Evolutionary conservation across 169 alveolate genomes (phyloP).

Genomic region (Eimeria necatrix): DNA sequence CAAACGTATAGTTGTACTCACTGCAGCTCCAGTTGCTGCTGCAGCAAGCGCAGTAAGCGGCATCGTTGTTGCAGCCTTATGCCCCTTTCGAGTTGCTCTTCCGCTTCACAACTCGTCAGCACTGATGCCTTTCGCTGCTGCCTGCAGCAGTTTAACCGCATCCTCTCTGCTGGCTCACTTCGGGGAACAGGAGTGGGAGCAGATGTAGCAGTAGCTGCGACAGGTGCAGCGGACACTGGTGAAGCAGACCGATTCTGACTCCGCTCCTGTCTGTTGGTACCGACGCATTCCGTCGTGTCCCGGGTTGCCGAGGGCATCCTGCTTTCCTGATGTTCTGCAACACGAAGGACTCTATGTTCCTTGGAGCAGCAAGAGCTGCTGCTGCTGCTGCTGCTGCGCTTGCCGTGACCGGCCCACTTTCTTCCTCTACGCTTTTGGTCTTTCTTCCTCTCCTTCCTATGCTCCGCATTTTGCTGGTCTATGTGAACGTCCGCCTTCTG

Average conservation of each 20-base stretch:
- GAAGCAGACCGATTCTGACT: background rate
- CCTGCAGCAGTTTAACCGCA: background rate
- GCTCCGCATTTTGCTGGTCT: background rate
- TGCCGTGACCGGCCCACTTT: background rate
- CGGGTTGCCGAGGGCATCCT: no score
- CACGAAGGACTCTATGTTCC: no score
- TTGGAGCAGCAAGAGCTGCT: background rate
- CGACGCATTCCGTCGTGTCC: no score
- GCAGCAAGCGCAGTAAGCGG: slow-evolving; percentile 47
- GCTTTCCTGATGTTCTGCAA: no score
- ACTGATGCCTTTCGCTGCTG: background rate
- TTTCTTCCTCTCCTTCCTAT: background rate
- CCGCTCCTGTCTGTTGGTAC: no score
- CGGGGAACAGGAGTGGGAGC: background rate
- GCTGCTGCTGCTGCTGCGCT: slow-evolving; percentile 32
- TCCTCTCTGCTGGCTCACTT: background rate
- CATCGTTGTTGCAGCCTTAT: slow-evolving; percentile 32
- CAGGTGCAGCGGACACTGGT: background rate
- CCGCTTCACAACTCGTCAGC: background rate
- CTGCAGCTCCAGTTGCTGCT: slow-evolving; percentile 55
- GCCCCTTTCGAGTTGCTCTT: slow-evolving; percentile 14
- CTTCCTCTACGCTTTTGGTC: background rate
- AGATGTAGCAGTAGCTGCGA: background rate
- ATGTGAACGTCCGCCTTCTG: background rate
- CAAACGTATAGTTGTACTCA: background rate